phyloP scores from a whole-genome alignment of 2,329 filamentous ascomycete species.

The Penicillium olsonii region DNA sequence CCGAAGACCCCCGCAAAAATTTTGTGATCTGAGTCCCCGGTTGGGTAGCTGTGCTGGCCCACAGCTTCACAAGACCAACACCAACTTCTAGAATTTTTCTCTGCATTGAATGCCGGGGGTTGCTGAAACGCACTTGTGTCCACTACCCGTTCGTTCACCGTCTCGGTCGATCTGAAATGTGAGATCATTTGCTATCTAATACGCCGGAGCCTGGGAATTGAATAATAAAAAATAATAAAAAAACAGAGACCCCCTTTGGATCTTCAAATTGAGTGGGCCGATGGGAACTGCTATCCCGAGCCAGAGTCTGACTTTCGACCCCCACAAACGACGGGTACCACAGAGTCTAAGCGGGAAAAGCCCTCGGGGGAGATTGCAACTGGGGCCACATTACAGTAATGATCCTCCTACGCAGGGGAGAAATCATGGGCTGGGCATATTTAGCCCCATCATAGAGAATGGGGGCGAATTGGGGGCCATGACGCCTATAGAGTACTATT shows the following conservation, averaged over 20 bases:
- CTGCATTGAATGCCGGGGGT: slow-evolving; percentile 3
- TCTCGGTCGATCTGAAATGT: slow-evolving; percentile 6
- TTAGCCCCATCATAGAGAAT: slow-evolving; percentile 24
- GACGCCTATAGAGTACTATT: slow-evolving; percentile 11
- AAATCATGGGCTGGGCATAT: slow-evolving; percentile 14
- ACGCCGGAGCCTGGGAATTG: background rate
- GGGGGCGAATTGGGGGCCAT: slow-evolving; percentile 27
- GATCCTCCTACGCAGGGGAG: slow-evolving; percentile 21
- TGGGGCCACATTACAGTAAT: slow-evolving; percentile 21
- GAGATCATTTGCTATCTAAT: slow-evolving; percentile 17
- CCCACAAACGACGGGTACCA: slow-evolving; percentile 26
- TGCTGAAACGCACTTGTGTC: slow-evolving; percentile 14
- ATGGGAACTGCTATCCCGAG: slow-evolving; percentile 15
- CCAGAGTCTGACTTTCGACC: slow-evolving; percentile 17
- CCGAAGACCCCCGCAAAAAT: slow-evolving; percentile 21
- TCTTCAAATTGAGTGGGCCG: slow-evolving; percentile 24
- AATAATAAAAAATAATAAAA: slow-evolving; percentile 3
- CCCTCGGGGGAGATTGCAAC: slow-evolving; percentile 16
- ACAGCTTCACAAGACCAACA: slow-evolving; percentile 10
- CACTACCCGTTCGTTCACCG: slow-evolving; percentile 10
- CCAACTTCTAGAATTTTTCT: slow-evolving; percentile 22
- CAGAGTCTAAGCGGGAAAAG: slow-evolving; percentile 14
- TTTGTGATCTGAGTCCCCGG: slow-evolving; percentile 13
- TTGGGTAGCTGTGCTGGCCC: slow-evolving; percentile 18
- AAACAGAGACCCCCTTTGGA: slow-evolving; percentile 9